Conservation (phyloP, 495 filamentous ascomycete genomes). For the Durotheca rogersii region DNA sequence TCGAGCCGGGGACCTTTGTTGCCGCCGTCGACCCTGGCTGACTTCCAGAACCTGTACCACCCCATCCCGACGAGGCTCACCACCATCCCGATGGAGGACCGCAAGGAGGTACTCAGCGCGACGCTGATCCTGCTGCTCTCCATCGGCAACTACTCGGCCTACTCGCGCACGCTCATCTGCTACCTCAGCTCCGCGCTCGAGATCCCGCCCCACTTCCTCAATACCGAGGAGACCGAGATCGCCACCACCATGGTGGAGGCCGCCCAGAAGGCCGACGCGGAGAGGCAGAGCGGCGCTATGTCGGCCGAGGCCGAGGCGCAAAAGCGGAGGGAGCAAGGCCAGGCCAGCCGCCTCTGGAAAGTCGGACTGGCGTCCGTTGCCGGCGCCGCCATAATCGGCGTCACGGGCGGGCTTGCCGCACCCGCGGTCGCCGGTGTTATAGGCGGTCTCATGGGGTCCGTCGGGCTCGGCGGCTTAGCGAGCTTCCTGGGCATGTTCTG, state of each 20-base stretch:
- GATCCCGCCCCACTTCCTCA: constrained; percentile 58
- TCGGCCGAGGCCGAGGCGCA: constrained; percentile 68
- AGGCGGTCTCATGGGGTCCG: constrained; percentile 81
- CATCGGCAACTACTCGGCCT: constrained; percentile 68
- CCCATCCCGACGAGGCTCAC: constrained; percentile 48
- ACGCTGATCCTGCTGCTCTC: constrained; percentile 69
- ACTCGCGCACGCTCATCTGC: constrained; percentile 67
- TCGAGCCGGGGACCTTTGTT: constrained; percentile 9
- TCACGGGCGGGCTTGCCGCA: constrained; percentile 85
- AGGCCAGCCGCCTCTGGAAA: constrained; percentile 71
- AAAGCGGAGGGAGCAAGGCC: constrained; percentile 63
- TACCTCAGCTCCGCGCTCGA: constrained; percentile 64
- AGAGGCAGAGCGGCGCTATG: constrained; percentile 58
- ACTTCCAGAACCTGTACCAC: constrained; percentile 45
- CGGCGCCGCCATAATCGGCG: constrained; percentile 80
- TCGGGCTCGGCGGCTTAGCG: constrained; percentile 81
- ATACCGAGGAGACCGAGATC: constrained; percentile 68
- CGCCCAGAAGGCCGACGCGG: constrained; percentile 30
- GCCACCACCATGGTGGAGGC: constrained; percentile 67
- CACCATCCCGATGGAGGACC: constrained; percentile 43
- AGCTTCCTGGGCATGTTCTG: constrained; percentile 82
- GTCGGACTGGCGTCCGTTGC: constrained; percentile 85
- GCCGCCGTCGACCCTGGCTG: constrained; percentile 22
- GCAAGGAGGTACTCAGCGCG: constrained; percentile 55
- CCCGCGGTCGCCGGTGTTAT: constrained; percentile 83